Percentiles rank a stretch among this genome's conserved stretches.
Conservation (phyloP, 306 rosid genomes). For the Comarum palustre region DNA sequence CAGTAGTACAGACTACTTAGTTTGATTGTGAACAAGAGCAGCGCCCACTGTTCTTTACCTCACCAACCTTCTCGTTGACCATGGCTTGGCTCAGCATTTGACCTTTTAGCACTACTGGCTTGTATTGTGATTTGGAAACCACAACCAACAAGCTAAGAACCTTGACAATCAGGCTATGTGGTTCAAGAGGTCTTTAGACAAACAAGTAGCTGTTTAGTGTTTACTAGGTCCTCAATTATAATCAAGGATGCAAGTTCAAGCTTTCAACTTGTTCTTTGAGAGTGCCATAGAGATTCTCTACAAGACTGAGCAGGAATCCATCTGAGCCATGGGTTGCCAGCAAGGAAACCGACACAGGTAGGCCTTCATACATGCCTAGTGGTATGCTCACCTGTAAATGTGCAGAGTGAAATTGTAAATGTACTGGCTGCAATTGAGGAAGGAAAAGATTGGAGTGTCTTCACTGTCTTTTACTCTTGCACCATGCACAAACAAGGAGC, state of each 20-base stretch:
- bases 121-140: not conserved
- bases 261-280: constrained; percentile 37
- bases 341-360: constrained; percentile 74
- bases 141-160: not conserved
- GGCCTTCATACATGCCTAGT: constrained; percentile 51
- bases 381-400: constrained; percentile 73
- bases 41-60: constrained; percentile 14
- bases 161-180: not conserved
- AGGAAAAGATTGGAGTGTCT: not conserved
- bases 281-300: constrained; percentile 50
- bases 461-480: not conserved
- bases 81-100: not conserved
- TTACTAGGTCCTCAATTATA: not conserved
- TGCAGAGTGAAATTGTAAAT: constrained; percentile 3
- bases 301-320: constrained; percentile 65
- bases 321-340: constrained; percentile 76
- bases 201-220: too few relatives aligned
- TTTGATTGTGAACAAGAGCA: not conserved
- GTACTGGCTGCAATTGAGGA: not conserved
- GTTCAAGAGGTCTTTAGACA: not conserved
- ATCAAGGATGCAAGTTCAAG: not conserved
- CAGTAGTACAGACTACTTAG: not conserved
- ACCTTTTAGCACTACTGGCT: not conserved
- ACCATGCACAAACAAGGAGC: not conserved
- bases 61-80: not conserved